A percentile compares a stretch with the other conserved stretches of the same genome.
phyloP scores from a whole-genome alignment of 257 asterid genomes.

The Scutellaria minor region DNA sequence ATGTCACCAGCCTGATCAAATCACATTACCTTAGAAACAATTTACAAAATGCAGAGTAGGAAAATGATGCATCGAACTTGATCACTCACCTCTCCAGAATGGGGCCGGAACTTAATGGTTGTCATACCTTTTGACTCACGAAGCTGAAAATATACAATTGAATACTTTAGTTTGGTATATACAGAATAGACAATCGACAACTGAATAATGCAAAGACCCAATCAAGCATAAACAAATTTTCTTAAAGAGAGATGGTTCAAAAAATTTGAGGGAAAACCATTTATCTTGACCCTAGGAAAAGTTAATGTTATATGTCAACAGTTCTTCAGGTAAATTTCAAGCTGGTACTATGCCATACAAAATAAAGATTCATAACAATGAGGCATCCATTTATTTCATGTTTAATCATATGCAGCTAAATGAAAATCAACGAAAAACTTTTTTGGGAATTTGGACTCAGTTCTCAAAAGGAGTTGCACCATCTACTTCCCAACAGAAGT shows the following conservation, averaged over 20 bases:
- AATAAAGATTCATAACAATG: not conserved
- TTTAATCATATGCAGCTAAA: not conserved
- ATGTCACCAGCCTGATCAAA: conserved; percentile 87
- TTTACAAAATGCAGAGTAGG: conserved; percentile 13
- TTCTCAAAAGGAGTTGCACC: conserved; percentile 6
- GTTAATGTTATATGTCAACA: not conserved
- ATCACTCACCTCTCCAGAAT: conserved; percentile 87
- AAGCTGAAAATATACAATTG: conserved; percentile 60
- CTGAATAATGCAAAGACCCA: not conserved
- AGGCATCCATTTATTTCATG: not conserved
- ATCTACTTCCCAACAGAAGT: conserved; percentile 5
- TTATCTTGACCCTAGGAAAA: conserved; percentile 16
- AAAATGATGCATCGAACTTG: conserved; percentile 16
- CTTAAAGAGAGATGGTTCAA: not conserved
- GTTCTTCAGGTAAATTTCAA: not conserved
- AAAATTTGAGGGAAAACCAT: not conserved
- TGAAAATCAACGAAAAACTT: not conserved
- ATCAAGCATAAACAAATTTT: conserved; percentile 6
- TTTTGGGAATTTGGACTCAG: not conserved
- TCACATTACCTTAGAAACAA: conserved; percentile 27
- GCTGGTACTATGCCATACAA: not conserved
- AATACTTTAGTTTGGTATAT: conserved; percentile 23
- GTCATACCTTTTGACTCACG: conserved; percentile 98
- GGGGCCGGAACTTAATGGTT: conserved; percentile 94
- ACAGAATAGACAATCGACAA: not conserved